Evolutionary conservation across 1,284 basidiomycete species (phyloP).

Genomic region (Sporisorium iseilematis-ciliati): DNA sequence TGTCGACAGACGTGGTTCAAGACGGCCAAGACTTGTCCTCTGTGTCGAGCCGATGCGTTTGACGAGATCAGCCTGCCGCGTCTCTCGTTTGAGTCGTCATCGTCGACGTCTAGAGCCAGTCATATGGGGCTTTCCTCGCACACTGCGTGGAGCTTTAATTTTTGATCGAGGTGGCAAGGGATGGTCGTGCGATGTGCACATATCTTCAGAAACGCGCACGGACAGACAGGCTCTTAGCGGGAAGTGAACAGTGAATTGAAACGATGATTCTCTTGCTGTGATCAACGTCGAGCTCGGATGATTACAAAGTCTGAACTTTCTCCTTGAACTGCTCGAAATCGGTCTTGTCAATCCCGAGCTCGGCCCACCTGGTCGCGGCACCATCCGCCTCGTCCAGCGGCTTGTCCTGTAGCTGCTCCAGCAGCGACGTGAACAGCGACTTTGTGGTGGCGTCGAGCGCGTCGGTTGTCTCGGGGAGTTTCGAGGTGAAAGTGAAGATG

Average conservation of each 20-base stretch:
- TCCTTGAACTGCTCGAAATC: conserved; percentile 11
- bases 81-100: conserved; percentile 25
- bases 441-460: conserved; percentile 2
- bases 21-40: conserved; percentile 44
- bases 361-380: conserved; percentile 13
- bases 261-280: neutral
- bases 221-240: neutral
- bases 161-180: neutral
- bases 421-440: conserved; percentile 13
- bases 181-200: too few relatives aligned
- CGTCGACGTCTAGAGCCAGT: neutral
- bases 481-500: conserved; percentile 66
- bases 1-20: conserved; percentile 40
- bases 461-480: neutral
- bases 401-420: conserved; percentile 13
- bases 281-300: neutral
- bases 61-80: conserved; percentile 27
- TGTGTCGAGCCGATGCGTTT: conserved; percentile 44
- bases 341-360: conserved; percentile 20
- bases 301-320: conserved; percentile 12
- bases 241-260: neutral
- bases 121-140: neutral
- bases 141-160: conserved; percentile 18
- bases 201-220: too few relatives aligned
- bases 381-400: conserved; percentile 9